These are phyloP conservation scores for thale cress (Arabidopsis thaliana) DNA, from an alignment of 345 rosid genomes.

Conservation along the genomic window DNA sequence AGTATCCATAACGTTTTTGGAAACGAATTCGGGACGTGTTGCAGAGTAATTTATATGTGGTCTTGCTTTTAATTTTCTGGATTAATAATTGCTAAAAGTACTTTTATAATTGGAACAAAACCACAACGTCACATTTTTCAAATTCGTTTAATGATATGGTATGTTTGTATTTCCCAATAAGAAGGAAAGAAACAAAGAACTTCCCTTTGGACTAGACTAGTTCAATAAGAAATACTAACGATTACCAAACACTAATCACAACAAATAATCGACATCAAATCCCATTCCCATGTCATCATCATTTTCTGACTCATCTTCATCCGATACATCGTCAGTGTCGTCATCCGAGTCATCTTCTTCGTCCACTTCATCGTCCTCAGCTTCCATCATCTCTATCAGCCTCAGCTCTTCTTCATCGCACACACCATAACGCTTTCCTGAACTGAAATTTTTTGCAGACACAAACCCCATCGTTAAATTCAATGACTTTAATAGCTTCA, in stretches of 20 bases:
- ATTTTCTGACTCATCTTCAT: background rate
- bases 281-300: background rate
- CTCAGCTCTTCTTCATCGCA: constrained; percentile 33
- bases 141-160: background rate
- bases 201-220: background rate
- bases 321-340: background rate
- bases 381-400: constrained; percentile 43
- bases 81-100: no score
- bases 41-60: background rate
- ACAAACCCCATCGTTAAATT: background rate
- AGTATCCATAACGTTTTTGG: background rate
- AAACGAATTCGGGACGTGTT: background rate
- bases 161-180: background rate
- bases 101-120: no score
- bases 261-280: background rate
- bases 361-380: constrained; percentile 12
- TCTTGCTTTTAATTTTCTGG: background rate
- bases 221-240: background rate
- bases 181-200: background rate
- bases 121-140: background rate
- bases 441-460: constrained; percentile 26
- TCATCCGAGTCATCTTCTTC: background rate
- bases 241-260: background rate
- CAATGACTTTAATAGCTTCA: background rate
- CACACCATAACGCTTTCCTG: background rate